Evolutionary conservation across 1,284 basidiomycete genomes (phyloP).

Genomic region (Schizopora paradoxa): DNA sequence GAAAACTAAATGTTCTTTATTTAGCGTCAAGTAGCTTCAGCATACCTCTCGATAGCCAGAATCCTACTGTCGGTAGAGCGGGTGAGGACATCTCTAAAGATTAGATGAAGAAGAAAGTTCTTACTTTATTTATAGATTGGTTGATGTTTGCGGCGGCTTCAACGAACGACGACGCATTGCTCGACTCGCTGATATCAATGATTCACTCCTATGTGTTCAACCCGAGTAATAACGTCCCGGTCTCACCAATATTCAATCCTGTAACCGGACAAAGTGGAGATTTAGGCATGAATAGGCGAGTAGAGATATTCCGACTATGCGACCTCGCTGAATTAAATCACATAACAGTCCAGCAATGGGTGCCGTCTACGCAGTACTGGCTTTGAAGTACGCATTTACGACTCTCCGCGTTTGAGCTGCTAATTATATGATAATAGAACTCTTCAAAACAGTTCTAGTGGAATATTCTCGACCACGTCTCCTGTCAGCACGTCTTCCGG

Average conservation of each 20-base stretch:
- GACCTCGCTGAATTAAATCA: constrained; percentile 14
- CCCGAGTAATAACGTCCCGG: constrained; percentile 21
- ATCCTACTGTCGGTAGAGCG: neutral
- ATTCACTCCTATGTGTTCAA: constrained; percentile 27
- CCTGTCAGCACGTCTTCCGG: too few species aligned
- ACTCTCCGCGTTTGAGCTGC: too few species aligned
- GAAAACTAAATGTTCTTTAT: neutral
- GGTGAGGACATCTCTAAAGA: constrained; percentile 19
- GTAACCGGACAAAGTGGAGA: constrained; percentile 22
- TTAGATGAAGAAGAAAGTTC: too few species aligned
- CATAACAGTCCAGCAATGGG: constrained; percentile 32
- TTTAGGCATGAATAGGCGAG: constrained; percentile 19
- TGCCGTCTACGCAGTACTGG: constrained; percentile 20
- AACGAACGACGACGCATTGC: constrained; percentile 24
- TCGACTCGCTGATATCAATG: constrained; percentile 30
- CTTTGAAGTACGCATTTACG: constrained; percentile 13
- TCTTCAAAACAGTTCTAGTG: too few species aligned
- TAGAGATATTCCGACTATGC: neutral
- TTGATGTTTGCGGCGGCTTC: constrained; percentile 34
- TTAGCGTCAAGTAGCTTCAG: constrained; percentile 1
- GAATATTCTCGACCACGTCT: too few species aligned
- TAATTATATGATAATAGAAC: too few species aligned
- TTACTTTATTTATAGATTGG: constrained; percentile 30
- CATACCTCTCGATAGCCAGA: constrained; percentile 7
- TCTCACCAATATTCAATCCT: constrained; percentile 28